These are phyloP conservation scores for Colletotrichum spaethianum DNA, from an alignment of 2,329 filamentous ascomycete genomes.

Conservation along the genomic window DNA sequence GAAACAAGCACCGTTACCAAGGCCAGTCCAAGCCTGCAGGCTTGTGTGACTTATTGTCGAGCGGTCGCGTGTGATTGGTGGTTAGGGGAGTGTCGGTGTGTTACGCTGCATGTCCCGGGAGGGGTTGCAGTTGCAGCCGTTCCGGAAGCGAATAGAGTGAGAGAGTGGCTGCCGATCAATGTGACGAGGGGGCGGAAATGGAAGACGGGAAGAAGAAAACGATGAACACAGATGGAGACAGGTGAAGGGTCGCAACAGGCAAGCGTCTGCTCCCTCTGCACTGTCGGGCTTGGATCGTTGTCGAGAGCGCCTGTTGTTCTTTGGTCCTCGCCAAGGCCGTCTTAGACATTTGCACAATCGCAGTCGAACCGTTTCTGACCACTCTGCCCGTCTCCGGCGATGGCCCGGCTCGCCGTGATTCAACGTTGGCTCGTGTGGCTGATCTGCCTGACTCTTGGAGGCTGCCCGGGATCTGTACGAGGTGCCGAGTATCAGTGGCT, in stretches of 20 bases:
- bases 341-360: conserved; percentile 9
- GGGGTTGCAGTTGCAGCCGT: conserved; percentile 13
- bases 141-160: conserved; percentile 14
- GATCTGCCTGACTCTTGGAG: conserved; percentile 4
- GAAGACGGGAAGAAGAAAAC: neutral
- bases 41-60: neutral
- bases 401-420: neutral
- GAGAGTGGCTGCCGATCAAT: conserved; percentile 2
- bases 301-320: neutral
- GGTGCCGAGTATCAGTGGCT: neutral
- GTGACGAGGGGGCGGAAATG: neutral
- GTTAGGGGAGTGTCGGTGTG: neutral
- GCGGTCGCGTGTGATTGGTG: neutral
- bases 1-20: neutral
- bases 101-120: neutral
- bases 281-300: neutral
- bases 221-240: too few species aligned
- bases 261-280: neutral
- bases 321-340: conserved; percentile 1
- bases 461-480: neutral
- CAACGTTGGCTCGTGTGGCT: neutral
- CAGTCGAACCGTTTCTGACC: conserved; percentile 1
- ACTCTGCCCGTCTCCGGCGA: conserved; percentile 6
- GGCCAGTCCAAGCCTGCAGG: neutral
- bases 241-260: neutral